Percentiles rank a stretch among this genome's conserved stretches.
Conservation (phyloP, 2,329 filamentous ascomycete species). For the Stromatinia cepivora region DNA sequence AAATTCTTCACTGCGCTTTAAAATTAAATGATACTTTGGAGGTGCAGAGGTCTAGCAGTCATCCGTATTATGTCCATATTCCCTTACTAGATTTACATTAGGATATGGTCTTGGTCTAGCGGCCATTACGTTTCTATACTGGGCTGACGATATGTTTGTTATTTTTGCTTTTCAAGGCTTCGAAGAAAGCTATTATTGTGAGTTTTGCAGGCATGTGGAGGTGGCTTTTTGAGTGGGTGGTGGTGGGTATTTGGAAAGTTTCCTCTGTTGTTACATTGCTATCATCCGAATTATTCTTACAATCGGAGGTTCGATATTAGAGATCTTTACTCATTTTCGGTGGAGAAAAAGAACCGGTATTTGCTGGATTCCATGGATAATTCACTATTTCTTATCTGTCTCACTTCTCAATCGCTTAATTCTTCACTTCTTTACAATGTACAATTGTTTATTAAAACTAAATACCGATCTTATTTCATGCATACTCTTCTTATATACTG, state of each 20-base stretch:
- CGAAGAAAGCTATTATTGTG: background rate
- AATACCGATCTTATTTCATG: background rate
- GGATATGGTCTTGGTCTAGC: background rate
- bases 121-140: background rate
- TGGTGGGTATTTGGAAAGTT: background rate
- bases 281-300: background rate
- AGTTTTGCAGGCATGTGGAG: background rate
- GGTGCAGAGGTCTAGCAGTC: background rate
- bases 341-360: background rate
- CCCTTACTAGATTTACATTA: background rate
- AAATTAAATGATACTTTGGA: background rate
- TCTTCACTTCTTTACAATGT: background rate
- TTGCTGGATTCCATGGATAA: no score
- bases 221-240: background rate
- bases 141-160: background rate
- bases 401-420: no score
- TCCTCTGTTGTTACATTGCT: background rate
- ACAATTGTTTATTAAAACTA: background rate
- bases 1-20: no score
- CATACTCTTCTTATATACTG: background rate
- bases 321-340: background rate
- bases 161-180: background rate
- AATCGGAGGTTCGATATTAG: background rate
- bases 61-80: background rate
- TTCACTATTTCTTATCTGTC: background rate